A percentile compares a stretch with the other conserved stretches of the same genome.
phyloP scores from a whole-genome alignment of 2,329 filamentous ascomycete species.

The Whalleya microplaca region DNA sequence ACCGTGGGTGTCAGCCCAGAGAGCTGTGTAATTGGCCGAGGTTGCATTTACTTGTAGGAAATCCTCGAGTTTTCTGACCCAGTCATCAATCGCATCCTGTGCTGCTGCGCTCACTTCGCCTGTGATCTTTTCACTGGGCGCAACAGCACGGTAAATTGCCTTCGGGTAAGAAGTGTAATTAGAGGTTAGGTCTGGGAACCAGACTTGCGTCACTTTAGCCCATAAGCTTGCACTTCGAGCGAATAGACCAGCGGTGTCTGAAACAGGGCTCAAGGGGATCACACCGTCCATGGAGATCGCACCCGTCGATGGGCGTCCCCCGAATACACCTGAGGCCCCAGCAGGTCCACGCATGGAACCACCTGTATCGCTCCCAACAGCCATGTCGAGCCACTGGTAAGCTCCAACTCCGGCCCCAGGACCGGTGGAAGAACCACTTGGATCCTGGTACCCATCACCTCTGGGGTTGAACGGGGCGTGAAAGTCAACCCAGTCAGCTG shows the following conservation, averaged over 20 bases:
- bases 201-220: constrained; percentile 28
- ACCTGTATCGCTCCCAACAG: constrained; percentile 45
- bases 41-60: constrained; percentile 1
- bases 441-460: constrained; percentile 51
- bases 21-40: neutral
- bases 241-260: too few relatives aligned
- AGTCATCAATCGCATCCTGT: neutral
- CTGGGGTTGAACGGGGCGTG: constrained; percentile 48
- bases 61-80: constrained; percentile 2
- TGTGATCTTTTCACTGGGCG: neutral
- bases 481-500: constrained; percentile 51
- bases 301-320: too few relatives aligned
- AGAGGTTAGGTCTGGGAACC: neutral
- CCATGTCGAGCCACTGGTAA: constrained; percentile 51
- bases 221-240: constrained; percentile 49
- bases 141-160: neutral
- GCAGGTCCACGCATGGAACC: too few relatives aligned
- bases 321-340: too few relatives aligned
- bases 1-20: constrained; percentile 2
- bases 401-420: constrained; percentile 43
- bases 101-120: constrained; percentile 22
- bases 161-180: neutral
- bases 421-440: constrained; percentile 50
- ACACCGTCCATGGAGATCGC: too few relatives aligned
- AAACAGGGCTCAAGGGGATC: too few relatives aligned